These are phyloP conservation scores for Hypomontagnella submonticulosa DNA, from an alignment of 495 filamentous ascomycete genomes.

Conservation along the genomic window DNA sequence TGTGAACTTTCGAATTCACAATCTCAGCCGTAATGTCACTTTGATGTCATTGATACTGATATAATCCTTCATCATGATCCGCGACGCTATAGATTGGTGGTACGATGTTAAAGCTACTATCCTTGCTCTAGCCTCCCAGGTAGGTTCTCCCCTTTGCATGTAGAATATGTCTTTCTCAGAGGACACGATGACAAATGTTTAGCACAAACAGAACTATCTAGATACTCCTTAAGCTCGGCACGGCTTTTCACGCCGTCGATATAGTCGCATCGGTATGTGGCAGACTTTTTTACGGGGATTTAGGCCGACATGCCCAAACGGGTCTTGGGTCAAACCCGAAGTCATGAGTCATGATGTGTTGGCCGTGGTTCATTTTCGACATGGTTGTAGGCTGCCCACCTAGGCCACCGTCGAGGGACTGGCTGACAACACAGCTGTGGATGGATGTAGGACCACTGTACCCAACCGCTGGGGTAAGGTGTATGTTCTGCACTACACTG, in stretches of 20 bases:
- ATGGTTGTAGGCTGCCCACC: conserved; percentile 11
- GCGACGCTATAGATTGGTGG: conserved; percentile 32
- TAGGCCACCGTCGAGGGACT: conserved; percentile 14
- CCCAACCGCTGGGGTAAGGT: conserved; percentile 20
- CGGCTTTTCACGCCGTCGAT: too few species aligned
- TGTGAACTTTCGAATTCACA: not conserved
- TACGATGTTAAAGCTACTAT: conserved; percentile 14
- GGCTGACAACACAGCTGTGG: conserved; percentile 8
- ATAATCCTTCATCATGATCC: conserved; percentile 30
- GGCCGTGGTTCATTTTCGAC: conserved; percentile 22
- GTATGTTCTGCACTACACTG: conserved; percentile 22
- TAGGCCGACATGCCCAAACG: conserved; percentile 27
- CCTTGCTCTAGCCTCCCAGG: conserved; percentile 17
- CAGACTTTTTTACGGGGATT: conserved; percentile 20
- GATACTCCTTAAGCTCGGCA: too few species aligned
- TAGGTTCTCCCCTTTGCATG: conserved; percentile 3
- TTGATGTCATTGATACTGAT: conserved; percentile 35
- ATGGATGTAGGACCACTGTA: not conserved
- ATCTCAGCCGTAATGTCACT: conserved; percentile 7
- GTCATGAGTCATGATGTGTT: conserved; percentile 42
- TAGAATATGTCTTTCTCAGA: conserved; percentile 2
- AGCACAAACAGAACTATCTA: not conserved
- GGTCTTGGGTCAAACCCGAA: conserved; percentile 26
- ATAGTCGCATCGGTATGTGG: conserved; percentile 3
- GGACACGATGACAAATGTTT: not conserved